These are phyloP conservation scores for Solanum commersonii DNA, from an alignment of 257 asterid species.

Conservation along the genomic window DNA sequence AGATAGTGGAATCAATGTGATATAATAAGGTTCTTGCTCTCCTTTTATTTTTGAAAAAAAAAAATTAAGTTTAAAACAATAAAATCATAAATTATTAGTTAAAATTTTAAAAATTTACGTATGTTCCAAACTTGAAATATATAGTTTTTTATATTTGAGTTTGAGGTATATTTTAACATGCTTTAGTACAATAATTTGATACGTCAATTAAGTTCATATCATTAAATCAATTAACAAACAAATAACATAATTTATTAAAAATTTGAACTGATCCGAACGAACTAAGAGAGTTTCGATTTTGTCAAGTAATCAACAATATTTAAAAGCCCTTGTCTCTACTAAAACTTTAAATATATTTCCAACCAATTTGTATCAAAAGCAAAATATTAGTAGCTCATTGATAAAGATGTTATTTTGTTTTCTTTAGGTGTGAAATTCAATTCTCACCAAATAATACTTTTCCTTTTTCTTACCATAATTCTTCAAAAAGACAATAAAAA, in stretches of 20 bases:
- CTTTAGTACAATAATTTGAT: background rate
- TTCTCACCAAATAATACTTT: background rate
- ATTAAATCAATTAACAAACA: background rate
- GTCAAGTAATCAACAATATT: background rate
- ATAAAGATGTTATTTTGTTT: no score
- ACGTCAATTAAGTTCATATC: background rate
- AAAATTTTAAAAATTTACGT: background rate
- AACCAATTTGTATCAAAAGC: background rate
- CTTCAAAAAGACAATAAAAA: background rate
- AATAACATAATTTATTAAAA: background rate
- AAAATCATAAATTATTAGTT: background rate
- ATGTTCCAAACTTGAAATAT: background rate
- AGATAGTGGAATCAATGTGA: background rate
- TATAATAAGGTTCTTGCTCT: background rate
- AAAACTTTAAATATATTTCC: background rate
- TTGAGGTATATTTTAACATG: background rate
- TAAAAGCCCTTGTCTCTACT: background rate
- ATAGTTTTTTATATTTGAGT: background rate
- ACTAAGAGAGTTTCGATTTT: background rate
- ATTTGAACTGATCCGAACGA: background rate
- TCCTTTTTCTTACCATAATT: background rate
- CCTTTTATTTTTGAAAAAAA: background rate
- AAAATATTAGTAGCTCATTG: background rate
- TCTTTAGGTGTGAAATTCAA: background rate
- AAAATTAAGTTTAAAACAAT: background rate